Base-by-base conservation (phyloP, 345 rosid genomes). In the Combretum micranthum region DNA sequence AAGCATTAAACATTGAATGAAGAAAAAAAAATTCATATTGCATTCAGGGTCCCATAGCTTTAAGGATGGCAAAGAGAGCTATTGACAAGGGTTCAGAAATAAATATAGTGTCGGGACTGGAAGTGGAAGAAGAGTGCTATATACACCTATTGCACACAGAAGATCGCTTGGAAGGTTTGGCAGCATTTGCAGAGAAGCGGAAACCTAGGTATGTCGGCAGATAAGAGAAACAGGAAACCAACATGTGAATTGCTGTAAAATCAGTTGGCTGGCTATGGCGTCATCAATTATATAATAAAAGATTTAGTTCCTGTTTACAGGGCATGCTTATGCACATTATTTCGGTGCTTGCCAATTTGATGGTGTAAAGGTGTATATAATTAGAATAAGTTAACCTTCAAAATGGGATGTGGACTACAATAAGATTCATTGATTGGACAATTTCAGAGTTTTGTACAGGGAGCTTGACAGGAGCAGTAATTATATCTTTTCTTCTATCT, bases 121-220 rank as follows among this genome's bases (percentile, higher is more conserved):
- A 83, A n/a, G 50, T 83, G 52, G 98, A 92, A 74, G 88, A 84
- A 66, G 81, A 77, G 63, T 86, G 95, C 75, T 84, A 92, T 57
- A 68, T 75, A 65, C 74, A 64, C 61, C 37, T 71, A 56, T 61
- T 92, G 55, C 56, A 81, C 74, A 83, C 95, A 2, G 58, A 80
- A 42, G 96, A 92, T 73, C 88, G 96, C 20, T 75, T 86, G 69
- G 95, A 88, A 76, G 95, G 96, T 46, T 74, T 92, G 76, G 87
- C 82, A 42, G 90, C 98, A 68, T 91, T 88, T 70, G 88, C 88
- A 4, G 90, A 91, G 78, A 92, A 78, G 69, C 80, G 95, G 62
- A 86, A 86, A 73, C 95, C 96, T 47, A 58, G 56, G 47, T 92
- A 86, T 58, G 69, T 15, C 18, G 93, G 97, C 18, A 62, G 77